Evolutionary conservation across 495 filamentous ascomycete genomes (phyloP), one percentile per base, ranked within the genome.

Genomic region (Xylaria curta): DNA sequence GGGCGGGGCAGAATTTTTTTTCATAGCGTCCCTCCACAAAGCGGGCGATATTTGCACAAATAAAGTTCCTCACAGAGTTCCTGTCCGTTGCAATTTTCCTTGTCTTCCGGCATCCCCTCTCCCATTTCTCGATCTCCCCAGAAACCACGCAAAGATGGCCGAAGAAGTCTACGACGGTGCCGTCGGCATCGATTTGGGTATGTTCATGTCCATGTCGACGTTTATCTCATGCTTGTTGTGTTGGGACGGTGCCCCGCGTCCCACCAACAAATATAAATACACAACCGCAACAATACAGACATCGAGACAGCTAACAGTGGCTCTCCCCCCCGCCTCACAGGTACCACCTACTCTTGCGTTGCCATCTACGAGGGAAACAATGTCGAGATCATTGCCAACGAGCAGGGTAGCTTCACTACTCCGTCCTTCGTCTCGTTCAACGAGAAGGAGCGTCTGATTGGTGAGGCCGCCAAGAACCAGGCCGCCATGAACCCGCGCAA

Each of bases 321-420:
- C 56, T 13, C 62, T 60, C 24, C 68, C 44, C 44, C 44, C 56
- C 58, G 61, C 26, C 47, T 51, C 75, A 78, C 72, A 97, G 95
- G 95, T 81, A 99, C 96, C 69, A 99, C 96, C 82, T 99, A 99
- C 90, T 98, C 96, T 79, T 99, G 96, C 87, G 96, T 98, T 84
- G 96, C 96, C 86, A 95, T 94, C 85, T 99, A 98, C 86, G 96
- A 98, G 84, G 96, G 96, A 82, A 95, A 91, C 86, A 97, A 97
- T 88, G 96, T 99, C 78, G 96, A 99, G 83, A 99, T 99, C 89
- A 99, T 98, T 80, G 94, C 94, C 90, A 99, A 97, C 85, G 96
- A 98, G 89, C 96, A 99, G 89, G 96, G 96, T 88, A 97, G 93
- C 88, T 95, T 97, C 78, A 98, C 96, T 71, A 98, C 96, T 46